Base-by-base conservation (phyloP, 2,329 filamentous ascomycete genomes). In the Arthrobotrys musiformis region DNA sequence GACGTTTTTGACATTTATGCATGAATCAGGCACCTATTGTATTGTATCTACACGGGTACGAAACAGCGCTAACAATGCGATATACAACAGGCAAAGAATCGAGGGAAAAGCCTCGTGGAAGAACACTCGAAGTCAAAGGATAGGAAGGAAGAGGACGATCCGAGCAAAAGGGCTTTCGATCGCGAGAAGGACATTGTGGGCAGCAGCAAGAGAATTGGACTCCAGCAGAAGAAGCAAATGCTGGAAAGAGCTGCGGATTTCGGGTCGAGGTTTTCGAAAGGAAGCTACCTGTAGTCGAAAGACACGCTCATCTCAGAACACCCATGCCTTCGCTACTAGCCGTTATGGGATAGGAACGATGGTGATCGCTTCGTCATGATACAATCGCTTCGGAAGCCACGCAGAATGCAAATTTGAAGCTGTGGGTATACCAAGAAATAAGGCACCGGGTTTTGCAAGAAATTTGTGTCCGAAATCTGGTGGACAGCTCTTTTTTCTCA, bases 161-260 rank as follows among this genome's bases (percentile, higher is more conserved):
- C 95, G 0, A 97, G 93, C 83, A 91, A 92, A 84, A 87, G 94
- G 77, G 91, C 89, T 0, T 98, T 98, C 84, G 93, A 97, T 84
- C 88, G 90, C 79, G 93, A 97, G 83, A 98, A 97, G 85, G 95
- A 98, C 83, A 97, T 98, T 89, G 91, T 89, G 42, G 85, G 92
- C 1, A 90, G 91, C 7, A 58, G 56, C 46, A 89, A 89, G 17
- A 89, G 89, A 81, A 89, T 97, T 64, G 91, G 90, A 26, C 86
- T 90, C 79, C 87, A 90, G 37, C 90, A 97, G 85, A 89, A 91
- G 80, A 89, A 89, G 81, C 92, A 97, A 80, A 85, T 98, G 85
- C 83, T 97, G 75, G 91, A 89, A 79, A 91, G 91, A 82, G 92
- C 93, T 3, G 89, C 90, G 15, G 91, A 93, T 81, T 97, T 97